A percentile compares a stretch with the other conserved stretches of the same genome.
Conservation (phyloP, 1,284 basidiomycete species). For the Cryptococcus sp. region DNA sequence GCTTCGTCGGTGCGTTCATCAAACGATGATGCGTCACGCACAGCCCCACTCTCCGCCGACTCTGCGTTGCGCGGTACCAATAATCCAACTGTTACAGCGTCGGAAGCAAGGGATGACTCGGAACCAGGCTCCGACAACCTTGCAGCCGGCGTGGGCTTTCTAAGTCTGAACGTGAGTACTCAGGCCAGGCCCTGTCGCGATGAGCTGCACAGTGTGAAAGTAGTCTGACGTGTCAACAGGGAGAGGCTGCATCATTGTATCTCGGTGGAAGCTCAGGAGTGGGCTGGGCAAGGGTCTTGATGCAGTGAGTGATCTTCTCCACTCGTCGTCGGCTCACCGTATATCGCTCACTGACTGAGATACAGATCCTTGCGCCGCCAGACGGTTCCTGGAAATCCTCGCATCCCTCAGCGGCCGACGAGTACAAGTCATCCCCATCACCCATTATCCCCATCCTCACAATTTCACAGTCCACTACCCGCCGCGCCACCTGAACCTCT, state of each 20-base stretch:
- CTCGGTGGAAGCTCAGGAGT: slow-evolving; percentile 12
- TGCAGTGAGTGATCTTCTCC: neutral
- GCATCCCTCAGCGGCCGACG: neutral
- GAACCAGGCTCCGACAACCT: slow-evolving; percentile 1
- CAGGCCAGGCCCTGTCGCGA: no score
- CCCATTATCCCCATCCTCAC: no score
- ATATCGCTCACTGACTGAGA: neutral
- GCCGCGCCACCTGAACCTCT: slow-evolving; percentile 5
- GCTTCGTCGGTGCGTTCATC: neutral
- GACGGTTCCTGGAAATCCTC: neutral
- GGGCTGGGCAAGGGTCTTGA: slow-evolving; percentile 10
- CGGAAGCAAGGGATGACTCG: neutral
- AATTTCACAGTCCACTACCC: neutral
- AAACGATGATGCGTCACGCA: neutral
- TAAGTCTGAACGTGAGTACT: slow-evolving; percentile 6
- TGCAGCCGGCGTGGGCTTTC: slow-evolving; percentile 10
- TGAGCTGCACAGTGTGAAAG: neutral
- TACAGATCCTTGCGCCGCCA: slow-evolving; percentile 1
- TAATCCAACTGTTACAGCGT: neutral
- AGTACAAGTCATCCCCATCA: no score
- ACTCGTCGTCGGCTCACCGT: no score
- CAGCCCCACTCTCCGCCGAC: neutral
- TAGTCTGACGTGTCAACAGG: neutral
- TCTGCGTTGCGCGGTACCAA: neutral
- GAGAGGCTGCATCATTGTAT: slow-evolving; percentile 5